A percentile compares a stretch with the other conserved stretches of the same genome.
Evolutionary conservation across 805 yeast genomes (phyloP).

Genomic region (Zygoascus biomembranicola): DNA sequence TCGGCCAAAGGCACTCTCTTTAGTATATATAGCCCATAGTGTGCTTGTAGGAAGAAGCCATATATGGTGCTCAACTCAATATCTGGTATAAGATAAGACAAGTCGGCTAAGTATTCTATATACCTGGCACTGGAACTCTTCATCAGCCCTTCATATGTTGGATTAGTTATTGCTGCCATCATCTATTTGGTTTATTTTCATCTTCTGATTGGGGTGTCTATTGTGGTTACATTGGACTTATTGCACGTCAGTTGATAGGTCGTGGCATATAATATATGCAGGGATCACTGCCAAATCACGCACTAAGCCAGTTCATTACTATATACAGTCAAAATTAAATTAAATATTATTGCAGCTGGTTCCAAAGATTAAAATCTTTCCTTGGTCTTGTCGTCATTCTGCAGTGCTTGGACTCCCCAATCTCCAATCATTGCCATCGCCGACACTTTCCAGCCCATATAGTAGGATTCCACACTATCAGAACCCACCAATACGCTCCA

Average conservation of each 20-base stretch:
- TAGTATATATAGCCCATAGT: neutral
- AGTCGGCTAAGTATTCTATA: neutral
- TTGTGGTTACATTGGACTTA: too few species aligned
- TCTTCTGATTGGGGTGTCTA: too few species aligned
- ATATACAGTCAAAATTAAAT: neutral
- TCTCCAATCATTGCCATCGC: constrained; percentile 69
- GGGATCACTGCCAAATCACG: too few species aligned
- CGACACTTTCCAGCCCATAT: constrained; percentile 91
- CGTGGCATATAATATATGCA: too few species aligned
- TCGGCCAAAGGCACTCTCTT: neutral
- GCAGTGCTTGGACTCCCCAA: constrained; percentile 48
- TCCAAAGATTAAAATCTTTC: constrained; percentile 12
- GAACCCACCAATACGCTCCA: constrained; percentile 40
- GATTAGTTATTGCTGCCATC: too few species aligned
- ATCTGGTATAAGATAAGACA: neutral
- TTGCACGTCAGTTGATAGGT: too few species aligned
- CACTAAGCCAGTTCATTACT: neutral
- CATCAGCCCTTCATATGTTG: too few species aligned
- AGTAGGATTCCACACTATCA: constrained; percentile 40
- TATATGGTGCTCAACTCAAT: neutral
- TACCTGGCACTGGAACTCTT: neutral
- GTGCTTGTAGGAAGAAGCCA: neutral
- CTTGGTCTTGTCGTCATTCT: constrained; percentile 10
- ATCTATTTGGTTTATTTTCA: too few species aligned
- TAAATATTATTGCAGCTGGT: neutral